Conservation (phyloP, 2,329 filamentous ascomycete genomes). For the Rhinocladiella mackenziei region DNA sequence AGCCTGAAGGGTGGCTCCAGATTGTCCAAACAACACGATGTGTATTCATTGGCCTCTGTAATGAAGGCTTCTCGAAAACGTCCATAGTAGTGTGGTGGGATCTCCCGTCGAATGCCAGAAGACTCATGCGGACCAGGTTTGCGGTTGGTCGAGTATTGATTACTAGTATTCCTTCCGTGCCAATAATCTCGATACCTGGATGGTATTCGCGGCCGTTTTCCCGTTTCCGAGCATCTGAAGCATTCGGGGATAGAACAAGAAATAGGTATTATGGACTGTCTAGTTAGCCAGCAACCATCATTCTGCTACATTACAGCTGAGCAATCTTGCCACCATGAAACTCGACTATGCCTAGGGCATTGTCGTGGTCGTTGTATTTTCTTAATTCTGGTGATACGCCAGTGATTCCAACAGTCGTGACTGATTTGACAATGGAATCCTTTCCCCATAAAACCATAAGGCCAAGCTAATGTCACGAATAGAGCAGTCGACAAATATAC, state of each 20-base stretch:
- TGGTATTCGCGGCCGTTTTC: no score
- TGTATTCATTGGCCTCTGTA: slow-evolving; percentile 62
- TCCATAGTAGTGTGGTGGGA: slow-evolving; percentile 60
- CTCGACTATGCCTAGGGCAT: slow-evolving; percentile 61
- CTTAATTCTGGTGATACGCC: slow-evolving; percentile 57
- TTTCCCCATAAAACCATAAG: slow-evolving; percentile 61
- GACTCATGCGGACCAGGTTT: slow-evolving; percentile 53
- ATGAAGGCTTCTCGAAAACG: slow-evolving; percentile 61
- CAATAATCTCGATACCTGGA: slow-evolving; percentile 57
- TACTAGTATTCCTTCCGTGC: slow-evolving; percentile 60
- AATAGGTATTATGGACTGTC: slow-evolving; percentile 46
- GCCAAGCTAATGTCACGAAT: slow-evolving; percentile 67
- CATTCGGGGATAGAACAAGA: slow-evolving; percentile 35
- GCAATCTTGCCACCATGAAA: slow-evolving; percentile 62
- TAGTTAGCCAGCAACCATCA: slow-evolving; percentile 66
- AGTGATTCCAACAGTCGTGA: slow-evolving; percentile 55
- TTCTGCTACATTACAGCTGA: slow-evolving; percentile 60
- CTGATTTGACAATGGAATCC: slow-evolving; percentile 52
- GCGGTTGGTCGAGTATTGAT: slow-evolving; percentile 57
- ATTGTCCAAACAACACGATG: slow-evolving; percentile 55
- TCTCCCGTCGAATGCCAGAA: slow-evolving; percentile 54
- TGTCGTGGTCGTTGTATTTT: slow-evolving; percentile 59
- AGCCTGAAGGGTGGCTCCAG: slow-evolving; percentile 55
- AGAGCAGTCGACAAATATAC: slow-evolving; percentile 68
- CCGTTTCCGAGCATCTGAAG: no score